Evolutionary conservation across 495 filamentous ascomycete species (phyloP), one percentile per base, ranked within the genome.

Genomic region (Alectoria sarmentosa): DNA sequence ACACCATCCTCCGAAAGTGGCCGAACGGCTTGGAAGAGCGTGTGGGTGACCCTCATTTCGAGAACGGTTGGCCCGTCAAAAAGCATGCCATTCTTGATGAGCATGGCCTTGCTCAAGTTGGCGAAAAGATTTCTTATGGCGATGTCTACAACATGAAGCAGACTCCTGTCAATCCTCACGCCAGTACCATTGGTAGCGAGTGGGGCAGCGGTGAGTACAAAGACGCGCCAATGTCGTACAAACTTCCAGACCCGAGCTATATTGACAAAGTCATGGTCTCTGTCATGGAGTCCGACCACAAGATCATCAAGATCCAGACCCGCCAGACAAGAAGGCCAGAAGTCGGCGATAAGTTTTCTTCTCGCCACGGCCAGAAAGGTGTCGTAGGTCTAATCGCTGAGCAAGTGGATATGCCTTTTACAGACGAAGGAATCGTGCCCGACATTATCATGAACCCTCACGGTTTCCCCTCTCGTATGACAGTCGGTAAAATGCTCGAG

Each of bases 361-460:
- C 93, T 11, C 88, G 94, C 28, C 94, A 98, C 78, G 94, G 94
- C 49, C 94, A 98, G 75, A 98, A 98, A 77, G 94, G 94, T 82
- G 95, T 98, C 26, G 91, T 94, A 1, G 94, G 94, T 48, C 93
- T 97, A 72, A 96, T 98, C 62, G 91, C 90, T 41, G 87, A 95
- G 54, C 92, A 97, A 75, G 91, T 91, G 67, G 94, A 99, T 73
- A 89, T 99, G 88, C 94, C 94, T 2, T 99, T 99, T 77, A 88
- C 88, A 13, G 93, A 98, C 75, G 79, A 83, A 44, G 95, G 94
- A 6, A 87, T 99, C 66, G 84, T 84, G 46, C 94, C 94, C 0
- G 94, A 99, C 74, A 94, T 99, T 71, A 99, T 99, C 85, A 99
- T 99, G 95, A 99, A 99, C 78, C 94, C 94, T 1, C 94, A 99